Evolutionary conservation across 305 asterid species (phyloP), one percentile per base, ranked within the genome.

Genomic region (Coffea humblotiana): DNA sequence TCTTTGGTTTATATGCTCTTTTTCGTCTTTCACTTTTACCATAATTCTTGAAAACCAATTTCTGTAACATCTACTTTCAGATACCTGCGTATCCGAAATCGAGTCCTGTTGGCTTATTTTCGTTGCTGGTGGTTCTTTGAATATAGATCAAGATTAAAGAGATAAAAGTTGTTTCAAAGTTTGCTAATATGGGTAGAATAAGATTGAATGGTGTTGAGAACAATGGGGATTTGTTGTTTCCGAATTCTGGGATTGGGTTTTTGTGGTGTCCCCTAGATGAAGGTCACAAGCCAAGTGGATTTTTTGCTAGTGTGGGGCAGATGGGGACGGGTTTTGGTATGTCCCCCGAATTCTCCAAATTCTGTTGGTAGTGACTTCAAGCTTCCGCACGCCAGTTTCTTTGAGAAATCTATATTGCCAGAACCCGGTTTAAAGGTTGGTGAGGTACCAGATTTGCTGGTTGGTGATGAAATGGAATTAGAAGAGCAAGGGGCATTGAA

Each of bases 221-320:
- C 51, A 82, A 74, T 66, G 88, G 86, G 37, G 86, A 68, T 49
- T 47, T 48, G n/a, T 63, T 79, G 27, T 80, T 80, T 48, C 18
- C 82, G 63, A 81, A 83, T 72, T 82, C 88, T 74, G 87, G 86
- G 71, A 79, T 84, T 75, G 86, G 90, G 78, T 83, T 88, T 27
- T 43, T 86, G 5, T 86, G 91, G 91, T 86, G 86, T 77, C 88
- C 86, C 68, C 79, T 81, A 19, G 86, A 82, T 80, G 90, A 88
- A 75, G 82, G 79, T 29, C 65, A 45, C 68, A 82, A 77, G 64
- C 40, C 83, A 69, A 82, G 91, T 29, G 85, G 89, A 16, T 66
- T 88, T 51, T 86, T 88, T 83, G 91, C 91, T 37, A 84, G 91
- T 78, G 90, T 84, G 54, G 91, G 91, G 19, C 86, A 79, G 35